Evolutionary conservation across 192 early-diverging fungal species (phyloP), one percentile per base, ranked within the genome.

Genomic region (Coemansia pectinata): DNA sequence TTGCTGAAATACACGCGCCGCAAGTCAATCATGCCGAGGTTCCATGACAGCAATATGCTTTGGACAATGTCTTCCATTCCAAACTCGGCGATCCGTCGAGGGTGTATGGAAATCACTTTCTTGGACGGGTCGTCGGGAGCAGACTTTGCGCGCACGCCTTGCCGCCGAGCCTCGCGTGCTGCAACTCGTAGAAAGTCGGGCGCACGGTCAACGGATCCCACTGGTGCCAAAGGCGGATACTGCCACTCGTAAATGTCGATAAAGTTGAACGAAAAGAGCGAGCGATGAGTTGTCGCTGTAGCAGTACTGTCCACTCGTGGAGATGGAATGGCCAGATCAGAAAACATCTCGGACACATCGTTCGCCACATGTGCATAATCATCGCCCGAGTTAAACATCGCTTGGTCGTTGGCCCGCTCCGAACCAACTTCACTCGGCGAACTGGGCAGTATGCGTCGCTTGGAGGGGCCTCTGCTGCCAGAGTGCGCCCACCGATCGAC

Each of bases 241-340:
- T 76, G 72, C 79, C 79, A 82, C 52, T 70, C 66, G 63, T 77
- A 82, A 2, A 82, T 65, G 60, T 82, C 79, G 41, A 82, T 41
- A 50, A 82, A 72, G 41, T 77, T 76, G 55, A 82, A 82, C 25
- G 45, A 52, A 23, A 81, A 82, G 36, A 52, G 71, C 1, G 29
- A 47, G 21, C 40, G 42, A 14, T 59, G 67, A 5, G 38, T 12
- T 4, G 23, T 4, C 48, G 10, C 48, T 14, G 25, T 4, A 2
- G 52, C 25, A 10, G 21, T 12, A 27, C 52, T 4, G 14, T 55
- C 27, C 25, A 29, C 23, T 14, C 52, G 52, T 27, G 52, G 52
- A 14, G 52, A 55, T 2, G 52, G 52, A 12, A 38, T 29, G 21
- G 52, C 44, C 5, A 48, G 52, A 23, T 76, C 69, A 3, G 74